Conservation (phyloP, 208 protist species). For the Trypanosomatidae sp. region DNA sequence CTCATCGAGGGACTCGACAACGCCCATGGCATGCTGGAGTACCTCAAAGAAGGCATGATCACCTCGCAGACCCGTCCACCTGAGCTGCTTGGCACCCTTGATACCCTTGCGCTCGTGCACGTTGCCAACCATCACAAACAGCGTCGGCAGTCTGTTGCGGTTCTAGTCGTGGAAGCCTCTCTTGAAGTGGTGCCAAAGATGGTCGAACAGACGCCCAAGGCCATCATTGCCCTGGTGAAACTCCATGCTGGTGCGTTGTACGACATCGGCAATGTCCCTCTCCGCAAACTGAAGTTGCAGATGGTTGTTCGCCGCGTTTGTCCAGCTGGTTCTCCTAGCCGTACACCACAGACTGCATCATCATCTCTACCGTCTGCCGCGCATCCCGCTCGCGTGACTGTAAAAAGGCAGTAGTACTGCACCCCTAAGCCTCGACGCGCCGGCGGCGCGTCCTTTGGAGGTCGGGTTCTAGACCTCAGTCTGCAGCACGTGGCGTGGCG, state of each 20-base stretch:
- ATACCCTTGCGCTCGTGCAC: constrained; percentile 20
- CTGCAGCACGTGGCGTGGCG: constrained; percentile 19
- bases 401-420: constrained; percentile 46
- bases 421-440: constrained; percentile 30
- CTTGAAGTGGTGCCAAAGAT: constrained; percentile 21
- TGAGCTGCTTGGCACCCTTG: constrained; percentile 34
- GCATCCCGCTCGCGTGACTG: constrained; percentile 49
- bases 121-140: constrained; percentile 40
- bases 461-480: constrained; percentile 12
- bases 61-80: constrained; percentile 13
- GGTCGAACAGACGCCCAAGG: constrained; percentile 20
- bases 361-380: constrained; percentile 50
- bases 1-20: constrained; percentile 12
- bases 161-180: constrained; percentile 50
- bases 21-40: constrained; percentile 21
- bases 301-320: constrained; percentile 33
- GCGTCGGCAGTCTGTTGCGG: constrained; percentile 36
- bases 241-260: neutral
- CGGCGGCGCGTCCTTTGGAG: constrained; percentile 18
- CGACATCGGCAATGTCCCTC: constrained; percentile 23
- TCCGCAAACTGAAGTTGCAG: constrained; percentile 40
- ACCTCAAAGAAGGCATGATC: constrained; percentile 19
- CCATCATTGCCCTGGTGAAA: neutral
- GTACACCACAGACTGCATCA: constrained; percentile 28
- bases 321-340: constrained; percentile 39